Evolutionary conservation across 345 rosid species (phyloP).

Genomic region (Hypericum perforatum): DNA sequence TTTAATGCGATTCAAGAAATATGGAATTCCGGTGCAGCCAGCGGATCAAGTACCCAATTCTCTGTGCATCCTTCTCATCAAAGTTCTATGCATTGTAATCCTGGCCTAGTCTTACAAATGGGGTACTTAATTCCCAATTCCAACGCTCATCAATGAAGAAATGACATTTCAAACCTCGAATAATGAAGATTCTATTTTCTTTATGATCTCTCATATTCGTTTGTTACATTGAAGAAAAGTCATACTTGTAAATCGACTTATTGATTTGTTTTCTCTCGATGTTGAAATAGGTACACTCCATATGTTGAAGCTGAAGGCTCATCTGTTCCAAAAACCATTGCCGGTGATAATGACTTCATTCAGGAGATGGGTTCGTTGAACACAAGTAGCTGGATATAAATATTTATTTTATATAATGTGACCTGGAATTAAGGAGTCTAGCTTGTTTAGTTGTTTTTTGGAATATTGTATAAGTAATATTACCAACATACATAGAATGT

Average conservation of each 20-base stretch:
- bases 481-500: too few species aligned
- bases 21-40: constrained; percentile 38
- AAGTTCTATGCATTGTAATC: constrained; percentile 40
- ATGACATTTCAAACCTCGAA: neutral
- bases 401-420: too few species aligned
- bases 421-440: too few species aligned
- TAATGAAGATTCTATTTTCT: too few species aligned
- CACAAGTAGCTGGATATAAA: neutral
- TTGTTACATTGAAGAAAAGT: neutral
- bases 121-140: constrained; percentile 32
- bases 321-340: constrained; percentile 37
- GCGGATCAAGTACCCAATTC: constrained; percentile 33
- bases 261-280: neutral
- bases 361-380: constrained; percentile 70
- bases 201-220: too few species aligned
- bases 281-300: constrained; percentile 41
- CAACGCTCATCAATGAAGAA: neutral
- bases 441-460: too few species aligned
- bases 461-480: too few species aligned
- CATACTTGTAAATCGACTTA: too few species aligned
- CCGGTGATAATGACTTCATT: constrained; percentile 59
- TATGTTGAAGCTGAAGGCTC: constrained; percentile 60
- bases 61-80: constrained; percentile 40
- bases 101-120: constrained; percentile 58
- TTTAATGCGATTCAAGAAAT: constrained; percentile 43